Evolutionary conservation across 2,329 filamentous ascomycete species (phyloP), one percentile per base, ranked within the genome.

Genomic region (Fusarium phyllophilum): DNA sequence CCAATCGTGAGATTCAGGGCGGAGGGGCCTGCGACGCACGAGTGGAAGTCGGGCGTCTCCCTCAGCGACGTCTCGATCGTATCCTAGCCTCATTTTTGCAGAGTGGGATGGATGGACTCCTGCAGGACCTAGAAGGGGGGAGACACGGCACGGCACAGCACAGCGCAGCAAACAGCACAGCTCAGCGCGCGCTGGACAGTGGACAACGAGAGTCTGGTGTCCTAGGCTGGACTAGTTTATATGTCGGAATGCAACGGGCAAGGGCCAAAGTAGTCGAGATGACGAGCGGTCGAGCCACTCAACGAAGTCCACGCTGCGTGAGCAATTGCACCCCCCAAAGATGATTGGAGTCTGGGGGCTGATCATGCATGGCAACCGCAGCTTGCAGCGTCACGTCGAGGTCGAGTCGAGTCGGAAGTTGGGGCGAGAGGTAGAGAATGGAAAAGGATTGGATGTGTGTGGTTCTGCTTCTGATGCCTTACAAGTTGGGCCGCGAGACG

Each of bases 1-100:
- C 77, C 77, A 78, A 69, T 78, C 77, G 70, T 69, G 75, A 67
- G 72, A 67, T 49, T 66, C 68, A 67, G 70, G 48, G 69, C 73
- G 69, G 68, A 77, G 71, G 57, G 76, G 75, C 74, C 75, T 80
- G 62, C 76, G 76, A 62, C 78, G 79, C 69, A 75, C 74, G 66
- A 75, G 66, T 68, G 77, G 76, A 68, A 75, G 64, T 68, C 76
- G 76, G 72, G 68, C 68, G 24, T 77, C 77, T 68, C 70, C 78
- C 70, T 78, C 66, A 64, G 75, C 78, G 62, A 73, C 74, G 75
- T 79, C 79, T 79, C 75, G 79, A 69, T 76, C 72, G 41, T 78
- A 78, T 72, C 77, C 76, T 69, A 79, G 78, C 78, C 79, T 78
- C 79, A 82, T 80, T 75, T 77, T 78, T 62, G 61, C 69, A 55